Evolutionary conservation across 2,329 filamentous ascomycete genomes (phyloP).

Genomic region (Raffaelea arxii): DNA sequence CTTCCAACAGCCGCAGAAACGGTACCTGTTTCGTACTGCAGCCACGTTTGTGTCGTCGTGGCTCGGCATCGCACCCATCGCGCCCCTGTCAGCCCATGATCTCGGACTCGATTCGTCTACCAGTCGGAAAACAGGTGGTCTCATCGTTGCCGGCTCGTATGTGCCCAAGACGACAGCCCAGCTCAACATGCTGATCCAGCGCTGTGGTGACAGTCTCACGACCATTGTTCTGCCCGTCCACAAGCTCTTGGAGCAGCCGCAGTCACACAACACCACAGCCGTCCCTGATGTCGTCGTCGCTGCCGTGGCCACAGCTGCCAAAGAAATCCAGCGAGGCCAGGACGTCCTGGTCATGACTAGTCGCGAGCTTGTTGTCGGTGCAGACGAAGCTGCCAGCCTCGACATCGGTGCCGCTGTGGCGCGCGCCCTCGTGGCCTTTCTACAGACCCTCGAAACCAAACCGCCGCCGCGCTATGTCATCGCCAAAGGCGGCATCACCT

Average conservation of each 20-base stretch:
- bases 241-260: conserved; percentile 26
- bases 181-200: conserved; percentile 29
- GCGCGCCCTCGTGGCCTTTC: neutral
- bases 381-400: conserved; percentile 38
- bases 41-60: conserved; percentile 35
- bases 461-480: conserved; percentile 49
- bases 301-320: conserved; percentile 24
- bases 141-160: conserved; percentile 48
- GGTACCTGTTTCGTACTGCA: conserved; percentile 29
- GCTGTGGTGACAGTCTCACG: conserved; percentile 28
- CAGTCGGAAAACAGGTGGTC: conserved; percentile 28
- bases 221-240: conserved; percentile 38
- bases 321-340: conserved; percentile 30
- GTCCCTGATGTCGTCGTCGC: conserved; percentile 4
- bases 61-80: conserved; percentile 40
- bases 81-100: conserved; percentile 36
- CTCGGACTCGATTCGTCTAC: conserved; percentile 23
- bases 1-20: conserved; percentile 18
- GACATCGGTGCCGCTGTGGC: conserved; percentile 8
- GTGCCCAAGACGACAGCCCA: conserved; percentile 51
- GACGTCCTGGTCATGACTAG: conserved; percentile 53
- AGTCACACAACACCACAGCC: too few relatives aligned
- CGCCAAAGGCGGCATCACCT: conserved; percentile 51
- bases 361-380: conserved; percentile 36
- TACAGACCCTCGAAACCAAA: conserved; percentile 14